Percentiles rank a stretch among this genome's conserved stretches.
Conservation (phyloP, 768 basidiomycete species). For the Rubroboletus pulcherrimus region DNA sequence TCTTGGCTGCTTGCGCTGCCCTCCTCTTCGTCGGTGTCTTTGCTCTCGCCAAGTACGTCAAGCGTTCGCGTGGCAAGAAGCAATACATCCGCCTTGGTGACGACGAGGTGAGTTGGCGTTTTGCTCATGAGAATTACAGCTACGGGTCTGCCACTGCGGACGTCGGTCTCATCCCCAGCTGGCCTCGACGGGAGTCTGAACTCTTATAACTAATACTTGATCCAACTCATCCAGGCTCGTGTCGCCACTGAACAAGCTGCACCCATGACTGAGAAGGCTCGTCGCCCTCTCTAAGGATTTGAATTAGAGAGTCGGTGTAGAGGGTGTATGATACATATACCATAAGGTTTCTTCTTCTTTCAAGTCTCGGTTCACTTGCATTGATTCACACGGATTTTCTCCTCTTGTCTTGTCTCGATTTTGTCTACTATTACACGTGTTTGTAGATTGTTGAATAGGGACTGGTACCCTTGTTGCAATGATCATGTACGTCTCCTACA, state of each 20-base stretch:
- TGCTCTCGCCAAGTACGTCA: conserved; percentile 34
- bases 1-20: conserved; percentile 34
- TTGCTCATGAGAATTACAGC: not conserved
- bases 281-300: conserved; percentile 21
- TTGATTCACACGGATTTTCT: conserved; percentile 20
- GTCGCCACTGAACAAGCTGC: conserved; percentile 15
- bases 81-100: conserved; percentile 35
- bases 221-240: conserved; percentile 11
- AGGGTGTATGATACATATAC: conserved; percentile 2
- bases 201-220: conserved; percentile 3
- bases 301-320: not conserved
- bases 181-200: conserved; percentile 3
- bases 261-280: conserved; percentile 29
- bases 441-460: conserved; percentile 19
- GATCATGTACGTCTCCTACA: not conserved
- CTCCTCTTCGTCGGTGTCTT: conserved; percentile 33
- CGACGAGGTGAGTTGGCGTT: conserved; percentile 32
- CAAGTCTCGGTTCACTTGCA: conserved; percentile 13
- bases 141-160: conserved; percentile 11
- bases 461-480: conserved; percentile 21
- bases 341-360: not conserved
- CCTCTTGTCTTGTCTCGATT: conserved; percentile 7
- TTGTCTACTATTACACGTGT: conserved; percentile 13
- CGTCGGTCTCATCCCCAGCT: conserved; percentile 1
- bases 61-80: conserved; percentile 33